Evolutionary conservation across 768 basidiomycete species (phyloP), one percentile per base, ranked within the genome.

Genomic region (Leccinum ochraceum): DNA sequence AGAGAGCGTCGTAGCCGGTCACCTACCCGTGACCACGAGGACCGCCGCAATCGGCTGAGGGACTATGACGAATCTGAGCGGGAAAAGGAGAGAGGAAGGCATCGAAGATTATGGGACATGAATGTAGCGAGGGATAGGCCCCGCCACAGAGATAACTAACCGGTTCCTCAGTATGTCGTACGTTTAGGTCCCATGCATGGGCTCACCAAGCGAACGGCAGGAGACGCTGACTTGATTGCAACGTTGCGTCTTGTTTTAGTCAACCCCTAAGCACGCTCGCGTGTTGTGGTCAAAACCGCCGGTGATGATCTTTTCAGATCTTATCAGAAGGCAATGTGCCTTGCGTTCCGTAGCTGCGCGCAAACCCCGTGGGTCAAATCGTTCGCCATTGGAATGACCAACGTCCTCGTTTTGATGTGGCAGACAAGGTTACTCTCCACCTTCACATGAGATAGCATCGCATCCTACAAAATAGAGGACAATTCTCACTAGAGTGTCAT

Each of bases 51-150:
- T 56, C 64, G 64, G 17, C 20, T 59, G 55, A 67, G 67, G 53
- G 71, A 67, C 46, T 75, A 78, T 32, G 65, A 70, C 53, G 67
- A 67, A 58, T 55, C 50, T 13, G 74, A 71, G 60, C 66, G 69
- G 49, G 67, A 65, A 54, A 69, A 30, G 49, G 73, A 69, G 56
- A 65, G 83, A 49, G 79, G 76, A 60, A 71, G 78, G 46, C 81
- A 84, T 61, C 75, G 86, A 24, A 77, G 78, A 64, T 70, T 82
- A 49, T 86, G 86, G 86, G 81, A 83, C 57, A 66, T 70, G 54
- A 81, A 80, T 64, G 61, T 76, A 11, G 68, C 75, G 53, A 78
- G 84, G 62, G 76, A 82, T 37, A 67, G 63, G 24, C 71, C 68
- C 14, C 72, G 61, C 20, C 50, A 60, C 54, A 71, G 65, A 57